phyloP scores from a whole-genome alignment of 257 asterid species.

The Plantago elongata region DNA sequence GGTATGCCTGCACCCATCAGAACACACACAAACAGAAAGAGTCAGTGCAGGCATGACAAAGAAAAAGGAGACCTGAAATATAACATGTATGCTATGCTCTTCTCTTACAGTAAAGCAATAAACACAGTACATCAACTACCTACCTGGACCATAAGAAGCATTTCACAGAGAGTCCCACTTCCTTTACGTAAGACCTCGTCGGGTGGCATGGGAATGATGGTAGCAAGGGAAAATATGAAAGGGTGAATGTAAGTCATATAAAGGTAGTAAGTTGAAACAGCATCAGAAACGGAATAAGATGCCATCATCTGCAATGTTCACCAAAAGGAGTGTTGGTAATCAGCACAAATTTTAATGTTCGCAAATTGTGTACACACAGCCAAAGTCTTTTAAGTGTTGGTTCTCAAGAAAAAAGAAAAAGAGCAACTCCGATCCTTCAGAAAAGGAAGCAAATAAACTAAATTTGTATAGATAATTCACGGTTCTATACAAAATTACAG shows the following conservation, averaged over 20 bases:
- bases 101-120: not conserved
- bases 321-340: conserved; percentile 16
- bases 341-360: conserved; percentile 7
- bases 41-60: conserved; percentile 11
- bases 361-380: conserved; percentile 4
- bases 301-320: conserved; percentile 92
- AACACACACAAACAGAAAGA: conserved; percentile 23
- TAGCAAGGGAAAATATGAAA: conserved; percentile 94
- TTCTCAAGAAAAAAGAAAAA: no score
- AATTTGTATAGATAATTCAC: not conserved
- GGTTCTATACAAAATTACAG: conserved; percentile 6
- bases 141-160: conserved; percentile 99
- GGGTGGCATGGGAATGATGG: conserved; percentile 98
- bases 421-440: no score
- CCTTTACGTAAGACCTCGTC: conserved; percentile 98
- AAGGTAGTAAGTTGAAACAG: conserved; percentile 95
- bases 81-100: conserved; percentile 15
- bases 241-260: conserved; percentile 98
- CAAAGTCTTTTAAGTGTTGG: not conserved
- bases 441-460: not conserved
- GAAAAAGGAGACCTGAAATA: conserved; percentile 15
- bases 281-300: conserved; percentile 99
- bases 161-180: conserved; percentile 98
- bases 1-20: conserved; percentile 68
- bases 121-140: conserved; percentile 6